Evolutionary conservation across 257 asterid species (phyloP).

Genomic region (Cynanchum wilfordii): DNA sequence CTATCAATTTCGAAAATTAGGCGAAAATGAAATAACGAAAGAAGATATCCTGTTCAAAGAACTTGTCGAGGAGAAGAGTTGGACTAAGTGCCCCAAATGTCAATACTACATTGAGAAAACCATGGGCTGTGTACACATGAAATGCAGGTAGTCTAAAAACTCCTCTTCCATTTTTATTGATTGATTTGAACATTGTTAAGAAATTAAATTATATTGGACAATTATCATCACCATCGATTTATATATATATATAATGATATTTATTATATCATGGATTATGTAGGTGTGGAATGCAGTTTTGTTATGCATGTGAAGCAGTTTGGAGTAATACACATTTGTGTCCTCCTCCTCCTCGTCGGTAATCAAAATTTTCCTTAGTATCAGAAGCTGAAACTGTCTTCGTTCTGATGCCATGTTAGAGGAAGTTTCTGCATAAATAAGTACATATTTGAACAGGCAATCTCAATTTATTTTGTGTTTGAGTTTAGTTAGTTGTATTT

Average conservation of each 20-base stretch:
- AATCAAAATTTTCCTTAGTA: too few species aligned
- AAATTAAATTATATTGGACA: too few species aligned
- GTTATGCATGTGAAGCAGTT: slow-evolving; percentile 37
- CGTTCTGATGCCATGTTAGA: too few species aligned
- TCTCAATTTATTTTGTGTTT: too few species aligned
- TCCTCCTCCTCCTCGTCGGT: too few species aligned
- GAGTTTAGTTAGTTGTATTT: too few species aligned
- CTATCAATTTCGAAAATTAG: slow-evolving; percentile 18
- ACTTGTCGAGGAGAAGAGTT: slow-evolving; percentile 9
- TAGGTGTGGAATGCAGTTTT: slow-evolving; percentile 49
- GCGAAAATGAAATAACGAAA: slow-evolving; percentile 17
- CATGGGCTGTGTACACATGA: slow-evolving; percentile 20
- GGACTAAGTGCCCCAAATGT: slow-evolving; percentile 31
- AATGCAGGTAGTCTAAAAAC: slow-evolving; percentile 25
- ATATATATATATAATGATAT: too few species aligned
- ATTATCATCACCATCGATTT: too few species aligned
- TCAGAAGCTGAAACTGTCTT: too few species aligned
- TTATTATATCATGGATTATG: neutral
- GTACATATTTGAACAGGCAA: too few species aligned
- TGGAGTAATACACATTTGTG: slow-evolving; percentile 26
- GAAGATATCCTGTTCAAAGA: slow-evolving; percentile 21
- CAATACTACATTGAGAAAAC: slow-evolving; percentile 20
- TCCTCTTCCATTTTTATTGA: neutral
- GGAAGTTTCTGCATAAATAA: too few species aligned
- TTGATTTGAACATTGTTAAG: too few species aligned